A percentile compares a stretch with the other conserved stretches of the same genome.
Conservation (phyloP, 164 flowering plant species). For the Umbellularia californica region DNA sequence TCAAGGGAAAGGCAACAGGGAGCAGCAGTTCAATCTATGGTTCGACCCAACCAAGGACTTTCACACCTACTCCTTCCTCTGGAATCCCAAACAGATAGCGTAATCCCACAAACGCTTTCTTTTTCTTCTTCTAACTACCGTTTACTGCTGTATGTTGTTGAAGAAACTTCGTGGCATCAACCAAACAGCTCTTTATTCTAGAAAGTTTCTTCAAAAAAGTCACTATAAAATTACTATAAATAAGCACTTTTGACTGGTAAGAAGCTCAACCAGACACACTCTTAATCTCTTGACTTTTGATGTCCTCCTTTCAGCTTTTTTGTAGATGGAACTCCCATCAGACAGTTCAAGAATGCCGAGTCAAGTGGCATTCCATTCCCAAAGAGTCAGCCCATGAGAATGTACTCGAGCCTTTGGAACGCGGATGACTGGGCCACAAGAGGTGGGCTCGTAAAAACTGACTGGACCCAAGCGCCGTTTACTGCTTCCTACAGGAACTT, state of each 20-base stretch:
- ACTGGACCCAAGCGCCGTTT: conserved; percentile 14
- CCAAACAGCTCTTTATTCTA: neutral
- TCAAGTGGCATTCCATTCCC: conserved; percentile 8
- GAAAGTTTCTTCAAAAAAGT: neutral
- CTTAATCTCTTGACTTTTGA: neutral
- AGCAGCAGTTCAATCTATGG: conserved; percentile 14
- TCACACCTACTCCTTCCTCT: conserved; percentile 15
- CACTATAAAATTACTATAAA: neutral
- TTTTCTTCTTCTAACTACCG: neutral
- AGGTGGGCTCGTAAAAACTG: conserved; percentile 10
- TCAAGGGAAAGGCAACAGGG: conserved; percentile 11
- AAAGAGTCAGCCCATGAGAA: conserved; percentile 11
- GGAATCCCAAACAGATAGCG: conserved; percentile 11
- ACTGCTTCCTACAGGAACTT: conserved; percentile 7
- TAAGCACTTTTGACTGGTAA: neutral
- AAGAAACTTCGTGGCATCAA: too few relatives aligned
- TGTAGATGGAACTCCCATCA: conserved; percentile 11
- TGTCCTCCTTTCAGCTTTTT: conserved; percentile 4
- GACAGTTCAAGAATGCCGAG: conserved; percentile 11
- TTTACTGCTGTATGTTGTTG: neutral
- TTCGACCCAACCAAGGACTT: conserved; percentile 12
- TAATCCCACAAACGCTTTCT: neutral
- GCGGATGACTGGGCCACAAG: conserved; percentile 14
- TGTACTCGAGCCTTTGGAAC: conserved; percentile 15
- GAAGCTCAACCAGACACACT: neutral